These are phyloP conservation scores for Vigna trinervia DNA, from an alignment of 306 rosid genomes.

Conservation along the genomic window DNA sequence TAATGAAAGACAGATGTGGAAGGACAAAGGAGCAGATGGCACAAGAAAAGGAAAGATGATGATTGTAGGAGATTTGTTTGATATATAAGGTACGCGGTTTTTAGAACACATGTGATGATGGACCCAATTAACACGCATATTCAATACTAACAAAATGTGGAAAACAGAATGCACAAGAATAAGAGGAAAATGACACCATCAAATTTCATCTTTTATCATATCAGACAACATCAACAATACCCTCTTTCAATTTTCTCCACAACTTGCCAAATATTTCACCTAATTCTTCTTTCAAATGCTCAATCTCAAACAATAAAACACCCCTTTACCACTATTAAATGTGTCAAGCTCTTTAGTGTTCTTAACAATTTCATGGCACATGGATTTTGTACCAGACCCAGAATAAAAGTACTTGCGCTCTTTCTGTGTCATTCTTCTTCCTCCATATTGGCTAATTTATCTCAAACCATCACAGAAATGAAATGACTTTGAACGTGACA, in stretches of 20 bases:
- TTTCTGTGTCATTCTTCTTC: neutral
- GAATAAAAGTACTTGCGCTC: neutral
- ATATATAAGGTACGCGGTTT: neutral
- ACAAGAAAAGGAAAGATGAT: constrained; percentile 38
- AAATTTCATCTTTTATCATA: constrained; percentile 27
- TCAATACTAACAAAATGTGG: constrained; percentile 40
- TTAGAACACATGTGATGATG: constrained; percentile 48
- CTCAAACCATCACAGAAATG: no score
- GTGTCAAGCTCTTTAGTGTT: neutral
- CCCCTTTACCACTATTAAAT: neutral
- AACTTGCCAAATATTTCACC: constrained; percentile 33
- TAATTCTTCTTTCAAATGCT: constrained; percentile 21
- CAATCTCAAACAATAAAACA: constrained; percentile 2
- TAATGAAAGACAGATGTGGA: constrained; percentile 33
- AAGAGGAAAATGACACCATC: constrained; percentile 42
- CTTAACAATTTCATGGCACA: neutral
- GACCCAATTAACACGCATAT: constrained; percentile 39
- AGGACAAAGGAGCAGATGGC: constrained; percentile 11
- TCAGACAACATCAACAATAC: constrained; percentile 32
- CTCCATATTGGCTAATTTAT: no score
- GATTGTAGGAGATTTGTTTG: constrained; percentile 43
- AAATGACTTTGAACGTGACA: no score
- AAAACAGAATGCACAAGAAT: constrained; percentile 38
- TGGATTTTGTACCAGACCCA: constrained; percentile 10
- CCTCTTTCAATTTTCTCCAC: constrained; percentile 30